These are phyloP conservation scores for Skeletonema costatum DNA, from an alignment of 108 stramenopile genomes.

Conservation along the genomic window DNA sequence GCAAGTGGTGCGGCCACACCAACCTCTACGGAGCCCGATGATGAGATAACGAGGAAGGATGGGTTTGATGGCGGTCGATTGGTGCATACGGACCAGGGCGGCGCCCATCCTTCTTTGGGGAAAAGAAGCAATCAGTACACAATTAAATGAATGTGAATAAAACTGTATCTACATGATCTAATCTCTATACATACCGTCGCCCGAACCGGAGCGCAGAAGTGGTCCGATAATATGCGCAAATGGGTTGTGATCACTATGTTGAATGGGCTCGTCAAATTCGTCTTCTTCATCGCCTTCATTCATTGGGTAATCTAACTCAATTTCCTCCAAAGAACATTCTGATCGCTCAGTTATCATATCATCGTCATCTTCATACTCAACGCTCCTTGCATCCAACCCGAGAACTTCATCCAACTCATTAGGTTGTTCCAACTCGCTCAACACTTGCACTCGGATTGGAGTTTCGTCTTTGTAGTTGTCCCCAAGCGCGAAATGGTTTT, in stretches of 20 bases:
- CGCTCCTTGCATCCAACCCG: constrained; percentile 10
- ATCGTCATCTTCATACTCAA: constrained; percentile 22
- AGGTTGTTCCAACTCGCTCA: constrained; percentile 22
- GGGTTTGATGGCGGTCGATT: constrained; percentile 49
- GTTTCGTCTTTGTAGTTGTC: constrained; percentile 33
- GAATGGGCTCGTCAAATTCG: constrained; percentile 5
- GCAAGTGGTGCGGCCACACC: constrained; percentile 5
- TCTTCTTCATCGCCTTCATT: background rate
- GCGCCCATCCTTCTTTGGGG: background rate
- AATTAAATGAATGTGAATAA: background rate
- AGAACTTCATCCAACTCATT: constrained; percentile 26
- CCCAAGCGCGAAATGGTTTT: constrained; percentile 3
- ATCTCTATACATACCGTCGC: background rate
- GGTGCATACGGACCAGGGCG: constrained; percentile 34
- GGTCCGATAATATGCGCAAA: constrained; percentile 12
- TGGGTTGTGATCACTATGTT: constrained; percentile 2
- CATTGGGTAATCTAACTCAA: constrained; percentile 23
- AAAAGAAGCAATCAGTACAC: background rate
- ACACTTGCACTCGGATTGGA: constrained; percentile 26
- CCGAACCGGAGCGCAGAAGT: background rate
- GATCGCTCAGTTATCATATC: constrained; percentile 29
- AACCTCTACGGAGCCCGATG: constrained; percentile 14
- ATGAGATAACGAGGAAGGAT: constrained; percentile 45
- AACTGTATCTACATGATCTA: background rate
- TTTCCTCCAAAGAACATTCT: constrained; percentile 39